Base-by-base conservation (phyloP, 768 basidiomycete genomes). In the Mycena rosella region DNA sequence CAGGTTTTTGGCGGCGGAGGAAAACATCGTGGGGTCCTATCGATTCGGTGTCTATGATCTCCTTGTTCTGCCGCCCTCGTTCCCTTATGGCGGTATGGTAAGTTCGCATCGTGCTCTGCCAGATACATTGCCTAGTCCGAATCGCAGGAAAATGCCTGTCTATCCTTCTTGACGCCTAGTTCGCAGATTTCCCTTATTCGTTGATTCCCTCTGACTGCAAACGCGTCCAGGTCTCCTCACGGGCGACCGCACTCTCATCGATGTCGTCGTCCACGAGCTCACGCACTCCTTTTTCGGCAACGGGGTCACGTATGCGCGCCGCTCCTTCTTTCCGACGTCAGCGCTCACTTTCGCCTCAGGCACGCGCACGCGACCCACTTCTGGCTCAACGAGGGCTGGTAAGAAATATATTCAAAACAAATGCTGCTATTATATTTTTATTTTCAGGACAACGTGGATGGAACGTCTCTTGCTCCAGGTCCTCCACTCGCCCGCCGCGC, bases 211-310 rank as follows among this genome's bases (percentile, higher is more conserved):
- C 26, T 15, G 27, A 44, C 22, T 27, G 20, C 5, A 32, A 48
- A 22, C 18, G 54, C 9, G 26, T 14, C 42, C 52, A 89, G 94
- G 95, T 4, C 84, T 98, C 6, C 83, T 99, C 48, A 89, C 96
- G 7, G 95, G 95, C 0, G 97, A 99, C 76, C 88, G 93, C 40
- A 87, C 89, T 6, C 83, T 96, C 13, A 95, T 95, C 10, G 94
- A 96, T 75, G 94, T 97, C 15, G 90, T 96, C 15, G 93, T 95
- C 0, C 93, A 97, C 80, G 95, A 96, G 75, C 80, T 92, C 30
- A 89, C 90, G 0, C 93, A 98, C 75, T 93, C 92, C 3, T 98
- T 91, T 90, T 96, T 95, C 67, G 95, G 95, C n/a, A 96, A 96
- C 75, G 92, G 93, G 26, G 88, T 95, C 62, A 94, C 93, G 92